These are phyloP conservation scores for Blastocystis sp. DNA, from an alignment of 352 stramenopile genomes.

Conservation along the genomic window DNA sequence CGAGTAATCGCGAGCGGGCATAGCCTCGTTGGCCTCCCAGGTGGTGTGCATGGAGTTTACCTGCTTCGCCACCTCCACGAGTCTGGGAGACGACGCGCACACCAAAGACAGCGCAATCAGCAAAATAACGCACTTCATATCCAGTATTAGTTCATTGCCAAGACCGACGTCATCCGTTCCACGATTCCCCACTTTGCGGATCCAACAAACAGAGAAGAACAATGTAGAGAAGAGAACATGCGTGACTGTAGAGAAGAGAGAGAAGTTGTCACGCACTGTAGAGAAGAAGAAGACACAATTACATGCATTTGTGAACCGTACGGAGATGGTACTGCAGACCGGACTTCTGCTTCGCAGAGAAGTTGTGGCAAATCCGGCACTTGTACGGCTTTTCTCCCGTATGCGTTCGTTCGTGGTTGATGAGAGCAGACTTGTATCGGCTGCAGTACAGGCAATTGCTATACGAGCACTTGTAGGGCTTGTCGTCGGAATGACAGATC, in stretches of 20 bases:
- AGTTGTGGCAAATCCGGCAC: slow-evolving; percentile 40
- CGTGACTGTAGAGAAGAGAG: slow-evolving; percentile 65
- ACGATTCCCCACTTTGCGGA: background rate
- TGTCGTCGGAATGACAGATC: slow-evolving; percentile 50
- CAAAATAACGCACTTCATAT: background rate
- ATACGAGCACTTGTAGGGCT: slow-evolving; percentile 57
- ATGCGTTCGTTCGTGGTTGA: slow-evolving; percentile 59
- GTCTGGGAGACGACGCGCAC: background rate
- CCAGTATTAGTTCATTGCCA: background rate
- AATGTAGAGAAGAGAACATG: slow-evolving; percentile 54
- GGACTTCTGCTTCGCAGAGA: slow-evolving; percentile 47
- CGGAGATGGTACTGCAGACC: slow-evolving; percentile 53
- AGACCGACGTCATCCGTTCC: background rate
- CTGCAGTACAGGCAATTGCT: slow-evolving; percentile 18
- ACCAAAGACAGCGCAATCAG: background rate
- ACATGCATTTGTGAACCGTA: slow-evolving; percentile 33
- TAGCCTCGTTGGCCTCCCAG: slow-evolving; percentile 12
- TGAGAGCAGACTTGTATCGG: slow-evolving; percentile 50
- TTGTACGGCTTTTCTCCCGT: slow-evolving; percentile 58
- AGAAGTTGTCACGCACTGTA: slow-evolving; percentile 22
- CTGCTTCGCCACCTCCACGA: slow-evolving; percentile 31
- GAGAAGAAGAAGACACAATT: slow-evolving; percentile 46
- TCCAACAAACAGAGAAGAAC: slow-evolving; percentile 41
- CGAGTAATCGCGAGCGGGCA: slow-evolving; percentile 3
- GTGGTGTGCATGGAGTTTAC: slow-evolving; percentile 43